Evolutionary conservation across 306 rosid genomes (phyloP).

Genomic region (Malus orientalis): DNA sequence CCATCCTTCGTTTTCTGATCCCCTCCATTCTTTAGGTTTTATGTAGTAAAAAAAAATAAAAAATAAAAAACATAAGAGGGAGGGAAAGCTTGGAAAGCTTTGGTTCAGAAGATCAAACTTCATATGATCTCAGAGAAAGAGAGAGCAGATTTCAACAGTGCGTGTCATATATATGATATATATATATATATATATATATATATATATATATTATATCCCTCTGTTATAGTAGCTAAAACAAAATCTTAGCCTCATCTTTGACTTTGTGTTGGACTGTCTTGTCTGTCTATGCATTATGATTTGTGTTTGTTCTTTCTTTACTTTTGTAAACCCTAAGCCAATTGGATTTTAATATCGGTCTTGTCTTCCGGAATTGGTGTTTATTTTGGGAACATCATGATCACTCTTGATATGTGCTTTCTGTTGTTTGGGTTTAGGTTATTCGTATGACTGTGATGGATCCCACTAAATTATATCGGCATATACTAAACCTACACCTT

Average conservation of each 20-base stretch:
- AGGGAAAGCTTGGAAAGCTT: constrained; percentile 17
- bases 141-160: constrained; percentile 23
- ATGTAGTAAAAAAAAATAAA: constrained; percentile 27
- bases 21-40: constrained; percentile 12
- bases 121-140: neutral
- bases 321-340: constrained; percentile 27
- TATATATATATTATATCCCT: neutral
- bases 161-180: constrained; percentile 14
- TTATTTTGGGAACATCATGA: constrained; percentile 50
- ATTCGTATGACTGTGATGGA: too few species aligned
- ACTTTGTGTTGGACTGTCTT: constrained; percentile 15
- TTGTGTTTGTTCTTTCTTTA: neutral
- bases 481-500: too few species aligned
- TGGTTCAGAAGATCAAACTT: constrained; percentile 22
- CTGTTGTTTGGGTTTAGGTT: neutral
- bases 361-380: constrained; percentile 33
- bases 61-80: neutral
- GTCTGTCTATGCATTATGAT: neutral
- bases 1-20: neutral
- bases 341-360: constrained; percentile 37
- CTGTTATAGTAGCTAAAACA: constrained; percentile 4
- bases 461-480: too few species aligned
- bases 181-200: neutral
- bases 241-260: constrained; percentile 36
- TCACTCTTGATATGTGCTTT: constrained; percentile 35